phyloP scores from a whole-genome alignment of 2,329 filamentous ascomycete genomes.

The Cryphonectria japonica region DNA sequence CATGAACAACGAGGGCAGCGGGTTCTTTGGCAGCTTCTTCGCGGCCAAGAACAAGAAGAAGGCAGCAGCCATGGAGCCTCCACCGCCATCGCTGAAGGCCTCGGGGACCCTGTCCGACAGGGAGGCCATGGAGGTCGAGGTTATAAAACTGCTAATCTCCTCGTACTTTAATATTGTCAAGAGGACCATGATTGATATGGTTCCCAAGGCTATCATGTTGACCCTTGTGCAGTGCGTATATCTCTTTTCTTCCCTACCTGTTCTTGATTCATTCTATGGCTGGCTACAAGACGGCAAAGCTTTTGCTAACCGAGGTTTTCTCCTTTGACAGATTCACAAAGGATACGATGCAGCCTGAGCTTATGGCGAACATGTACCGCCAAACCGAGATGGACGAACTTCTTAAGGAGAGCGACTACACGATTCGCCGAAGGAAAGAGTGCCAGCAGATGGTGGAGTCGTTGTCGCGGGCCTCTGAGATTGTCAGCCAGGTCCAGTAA shows the following conservation, averaged over 20 bases:
- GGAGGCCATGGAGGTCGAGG: conserved; percentile 93
- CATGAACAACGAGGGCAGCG: conserved; percentile 58
- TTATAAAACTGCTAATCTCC: conserved; percentile 95
- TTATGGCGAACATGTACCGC: conserved; percentile 97
- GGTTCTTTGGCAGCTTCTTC: conserved; percentile 99
- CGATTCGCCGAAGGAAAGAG: conserved; percentile 90
- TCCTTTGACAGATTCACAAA: conserved; percentile 73
- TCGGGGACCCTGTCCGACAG: conserved; percentile 92
- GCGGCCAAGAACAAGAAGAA: conserved; percentile 99
- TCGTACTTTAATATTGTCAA: conserved; percentile 99
- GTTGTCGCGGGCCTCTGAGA: conserved; percentile 85
- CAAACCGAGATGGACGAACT: conserved; percentile 88
- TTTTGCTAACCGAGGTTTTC: conserved; percentile 21
- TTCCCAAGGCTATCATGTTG: conserved; percentile 98
- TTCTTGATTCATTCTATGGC: background rate
- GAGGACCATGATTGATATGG: conserved; percentile 99
- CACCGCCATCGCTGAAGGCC: conserved; percentile 89
- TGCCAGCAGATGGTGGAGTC: conserved; percentile 99
- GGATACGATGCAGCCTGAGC: conserved; percentile 97
- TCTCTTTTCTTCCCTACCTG: too few species aligned
- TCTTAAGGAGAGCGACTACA: conserved; percentile 98
- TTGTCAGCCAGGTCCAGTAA: conserved; percentile 80
- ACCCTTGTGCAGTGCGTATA: conserved; percentile 85
- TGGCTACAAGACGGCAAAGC: conserved; percentile 27
- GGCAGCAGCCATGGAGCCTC: conserved; percentile 98